Evolutionary conservation across 163 green algal species (phyloP).

Genomic region (Coccomyxa subellipsoidea): DNA sequence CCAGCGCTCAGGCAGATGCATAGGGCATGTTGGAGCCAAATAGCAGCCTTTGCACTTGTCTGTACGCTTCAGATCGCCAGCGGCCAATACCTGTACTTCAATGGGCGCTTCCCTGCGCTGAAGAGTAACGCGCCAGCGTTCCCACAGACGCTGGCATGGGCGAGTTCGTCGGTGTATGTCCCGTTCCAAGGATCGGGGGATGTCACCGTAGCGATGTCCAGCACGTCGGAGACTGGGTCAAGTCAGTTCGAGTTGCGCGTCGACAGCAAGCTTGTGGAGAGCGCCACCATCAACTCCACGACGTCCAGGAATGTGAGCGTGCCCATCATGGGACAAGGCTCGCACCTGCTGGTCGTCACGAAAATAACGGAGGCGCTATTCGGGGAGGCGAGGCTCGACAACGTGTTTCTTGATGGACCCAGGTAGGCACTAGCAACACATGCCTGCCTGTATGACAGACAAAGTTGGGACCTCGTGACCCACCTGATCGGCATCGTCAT

Average conservation of each 20-base stretch:
- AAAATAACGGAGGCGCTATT: slow-evolving; percentile 1
- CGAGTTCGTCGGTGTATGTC: not conserved
- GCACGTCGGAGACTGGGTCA: not conserved
- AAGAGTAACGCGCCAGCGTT: not conserved
- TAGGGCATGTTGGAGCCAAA: not conserved
- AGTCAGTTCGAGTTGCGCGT: not conserved
- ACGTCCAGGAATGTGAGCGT: not conserved
- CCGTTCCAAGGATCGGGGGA: not conserved
- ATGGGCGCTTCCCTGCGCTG: not conserved
- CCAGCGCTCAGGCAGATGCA: not conserved
- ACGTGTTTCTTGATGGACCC: not conserved
- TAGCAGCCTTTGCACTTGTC: not conserved
- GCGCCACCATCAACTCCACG: not conserved
- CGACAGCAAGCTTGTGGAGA: slow-evolving; percentile 1
- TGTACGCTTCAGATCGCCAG: not conserved
- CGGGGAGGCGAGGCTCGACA: not conserved
- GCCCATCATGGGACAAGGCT: not conserved
- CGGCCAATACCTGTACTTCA: not conserved
- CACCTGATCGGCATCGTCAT: no score
- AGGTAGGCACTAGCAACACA: not conserved
- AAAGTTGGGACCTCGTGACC: no score
- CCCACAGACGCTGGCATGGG: not conserved
- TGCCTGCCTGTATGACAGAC: not conserved
- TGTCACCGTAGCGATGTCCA: not conserved
- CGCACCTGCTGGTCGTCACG: not conserved